phyloP scores from a whole-genome alignment of 2,329 filamentous ascomycete species.

The Amauroascus niger region DNA sequence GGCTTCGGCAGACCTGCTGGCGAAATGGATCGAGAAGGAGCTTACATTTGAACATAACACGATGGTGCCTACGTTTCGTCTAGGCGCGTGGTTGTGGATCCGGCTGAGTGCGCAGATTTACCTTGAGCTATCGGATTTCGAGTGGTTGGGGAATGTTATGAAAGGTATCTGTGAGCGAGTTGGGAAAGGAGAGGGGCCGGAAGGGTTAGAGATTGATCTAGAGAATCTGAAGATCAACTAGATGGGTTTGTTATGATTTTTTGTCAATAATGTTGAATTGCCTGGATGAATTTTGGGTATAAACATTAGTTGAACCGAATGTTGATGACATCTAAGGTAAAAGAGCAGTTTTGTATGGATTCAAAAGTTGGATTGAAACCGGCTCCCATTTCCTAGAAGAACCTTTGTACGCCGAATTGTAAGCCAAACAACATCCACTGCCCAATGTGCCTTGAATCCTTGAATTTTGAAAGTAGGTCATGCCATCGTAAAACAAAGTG shows the following conservation, averaged over 20 bases:
- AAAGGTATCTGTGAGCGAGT: slow-evolving; percentile 45
- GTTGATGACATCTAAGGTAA: not conserved
- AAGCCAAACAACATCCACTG: not conserved
- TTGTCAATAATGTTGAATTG: not conserved
- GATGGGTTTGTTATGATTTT: not conserved
- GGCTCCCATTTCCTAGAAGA: not conserved
- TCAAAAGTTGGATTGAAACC: not conserved
- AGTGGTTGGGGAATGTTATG: slow-evolving; percentile 54
- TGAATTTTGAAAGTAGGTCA: not conserved
- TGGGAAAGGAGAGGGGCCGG: not conserved
- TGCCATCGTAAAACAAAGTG: not conserved
- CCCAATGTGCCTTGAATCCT: not conserved
- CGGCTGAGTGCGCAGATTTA: slow-evolving; percentile 76
- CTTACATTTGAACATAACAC: slow-evolving; percentile 57
- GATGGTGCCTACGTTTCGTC: slow-evolving; percentile 56
- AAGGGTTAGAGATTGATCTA: slow-evolving; percentile 1
- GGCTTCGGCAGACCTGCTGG: slow-evolving; percentile 35
- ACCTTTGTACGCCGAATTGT: not conserved
- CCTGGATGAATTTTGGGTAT: not conserved
- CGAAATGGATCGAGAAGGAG: slow-evolving; percentile 49
- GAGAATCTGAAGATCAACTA: not conserved
- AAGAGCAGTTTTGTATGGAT: not conserved
- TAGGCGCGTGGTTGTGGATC: slow-evolving; percentile 56
- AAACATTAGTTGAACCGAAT: not conserved
- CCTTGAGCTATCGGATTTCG: slow-evolving; percentile 68